Evolutionary conservation across 345 rosid species (phyloP).

Genomic region (Citrus mangshanensis): DNA sequence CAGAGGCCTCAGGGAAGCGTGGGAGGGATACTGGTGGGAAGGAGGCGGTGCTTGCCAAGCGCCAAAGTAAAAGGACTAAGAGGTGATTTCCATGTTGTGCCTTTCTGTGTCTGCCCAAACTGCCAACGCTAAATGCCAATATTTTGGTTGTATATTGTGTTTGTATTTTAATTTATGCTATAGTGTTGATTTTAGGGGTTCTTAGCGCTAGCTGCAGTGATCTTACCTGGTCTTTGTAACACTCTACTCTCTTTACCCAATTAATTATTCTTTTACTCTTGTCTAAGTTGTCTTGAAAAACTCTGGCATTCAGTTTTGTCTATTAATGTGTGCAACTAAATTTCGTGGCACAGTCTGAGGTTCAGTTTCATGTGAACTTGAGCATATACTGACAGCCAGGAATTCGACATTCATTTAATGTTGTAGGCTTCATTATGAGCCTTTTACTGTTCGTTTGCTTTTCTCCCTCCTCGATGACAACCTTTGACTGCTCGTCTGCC

Average conservation of each 20-base stretch:
- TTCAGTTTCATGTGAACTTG: not conserved
- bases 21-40: conserved; percentile 36
- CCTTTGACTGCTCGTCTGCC: not conserved
- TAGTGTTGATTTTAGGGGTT: not conserved
- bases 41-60: conserved; percentile 33
- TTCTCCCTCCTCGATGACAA: not conserved
- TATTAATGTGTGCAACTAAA: too few relatives aligned
- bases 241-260: not conserved
- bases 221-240: not conserved
- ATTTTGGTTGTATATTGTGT: not conserved
- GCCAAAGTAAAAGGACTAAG: conserved; percentile 47
- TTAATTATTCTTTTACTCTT: too few relatives aligned
- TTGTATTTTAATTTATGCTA: not conserved
- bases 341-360: not conserved
- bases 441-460: not conserved
- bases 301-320: too few relatives aligned
- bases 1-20: conserved; percentile 43
- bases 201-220: not conserved
- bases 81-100: conserved; percentile 14
- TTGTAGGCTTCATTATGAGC: not conserved
- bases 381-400: not conserved
- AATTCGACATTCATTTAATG: not conserved
- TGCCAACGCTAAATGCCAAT: too few relatives aligned
- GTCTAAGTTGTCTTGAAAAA: too few relatives aligned
- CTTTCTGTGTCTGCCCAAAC: not conserved